Evolutionary conservation across 257 asterid genomes (phyloP).

Genomic region (Jaltomata sinuosa): DNA sequence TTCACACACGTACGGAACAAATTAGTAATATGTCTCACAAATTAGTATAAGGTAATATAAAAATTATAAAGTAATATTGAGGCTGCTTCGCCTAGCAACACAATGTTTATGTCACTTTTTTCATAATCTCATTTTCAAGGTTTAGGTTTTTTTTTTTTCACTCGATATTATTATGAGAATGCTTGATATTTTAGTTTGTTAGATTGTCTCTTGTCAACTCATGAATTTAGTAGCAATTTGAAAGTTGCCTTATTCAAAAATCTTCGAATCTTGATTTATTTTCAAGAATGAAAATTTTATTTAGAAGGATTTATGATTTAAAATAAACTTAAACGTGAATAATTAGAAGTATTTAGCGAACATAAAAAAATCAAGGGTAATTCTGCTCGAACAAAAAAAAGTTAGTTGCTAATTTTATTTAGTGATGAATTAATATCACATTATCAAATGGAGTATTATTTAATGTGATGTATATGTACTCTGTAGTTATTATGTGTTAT

Average conservation of each 20-base stretch:
- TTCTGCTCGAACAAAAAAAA: not conserved
- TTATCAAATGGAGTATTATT: not conserved
- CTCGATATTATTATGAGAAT: not conserved
- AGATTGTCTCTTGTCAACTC: too few species aligned
- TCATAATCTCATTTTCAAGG: not conserved
- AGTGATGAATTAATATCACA: not conserved
- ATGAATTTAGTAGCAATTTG: too few species aligned
- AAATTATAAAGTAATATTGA: not conserved
- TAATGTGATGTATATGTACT: too few species aligned
- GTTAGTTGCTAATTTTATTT: not conserved
- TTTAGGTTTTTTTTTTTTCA: not conserved
- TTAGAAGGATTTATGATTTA: not conserved
- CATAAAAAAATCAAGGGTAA: not conserved
- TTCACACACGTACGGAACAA: not conserved
- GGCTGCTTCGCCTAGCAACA: not conserved
- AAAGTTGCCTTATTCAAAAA: not conserved
- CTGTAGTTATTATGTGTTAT: too few species aligned
- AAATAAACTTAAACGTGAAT: not conserved
- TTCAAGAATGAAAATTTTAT: not conserved
- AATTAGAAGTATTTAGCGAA: not conserved
- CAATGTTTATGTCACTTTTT: not conserved
- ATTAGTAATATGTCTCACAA: not conserved
- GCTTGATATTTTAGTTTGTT: too few species aligned
- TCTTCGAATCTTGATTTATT: not conserved
- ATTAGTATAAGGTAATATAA: not conserved